phyloP scores from a whole-genome alignment of 768 basidiomycete genomes.

The Mycena latifolia region DNA sequence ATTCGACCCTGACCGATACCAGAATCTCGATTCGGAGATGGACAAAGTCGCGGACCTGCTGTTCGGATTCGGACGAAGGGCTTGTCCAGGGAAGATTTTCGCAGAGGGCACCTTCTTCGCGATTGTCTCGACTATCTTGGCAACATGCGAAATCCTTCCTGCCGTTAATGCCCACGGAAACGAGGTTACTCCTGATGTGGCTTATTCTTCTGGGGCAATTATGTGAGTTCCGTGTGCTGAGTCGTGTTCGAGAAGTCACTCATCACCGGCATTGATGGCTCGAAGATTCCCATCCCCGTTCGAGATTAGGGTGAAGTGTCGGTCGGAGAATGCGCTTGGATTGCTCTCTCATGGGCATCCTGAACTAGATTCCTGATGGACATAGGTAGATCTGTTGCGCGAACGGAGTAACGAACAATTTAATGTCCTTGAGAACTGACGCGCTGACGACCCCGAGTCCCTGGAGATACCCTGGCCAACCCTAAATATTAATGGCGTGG shows the following conservation, averaged over 20 bases:
- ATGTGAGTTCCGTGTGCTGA: not conserved
- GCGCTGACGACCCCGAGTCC: no score
- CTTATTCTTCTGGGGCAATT: not conserved
- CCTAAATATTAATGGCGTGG: no score
- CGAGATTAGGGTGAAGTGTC: not conserved
- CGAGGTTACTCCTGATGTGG: not conserved
- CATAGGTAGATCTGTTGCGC: no score
- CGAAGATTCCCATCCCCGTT: not conserved
- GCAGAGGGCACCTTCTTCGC: slow-evolving; percentile 9
- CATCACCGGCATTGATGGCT: not conserved
- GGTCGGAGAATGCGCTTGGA: not conserved
- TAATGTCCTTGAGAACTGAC: no score
- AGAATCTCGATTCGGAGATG: slow-evolving; percentile 14
- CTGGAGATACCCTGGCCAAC: no score
- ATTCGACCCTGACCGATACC: slow-evolving; percentile 17
- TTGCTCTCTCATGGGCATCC: no score
- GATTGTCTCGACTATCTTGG: not conserved
- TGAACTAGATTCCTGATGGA: no score
- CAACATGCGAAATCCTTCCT: slow-evolving; percentile 17
- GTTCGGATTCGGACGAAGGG: slow-evolving; percentile 12
- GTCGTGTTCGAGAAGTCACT: no score
- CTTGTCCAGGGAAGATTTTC: slow-evolving; percentile 8
- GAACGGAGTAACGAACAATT: no score
- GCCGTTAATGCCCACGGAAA: not conserved
- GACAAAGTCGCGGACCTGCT: not conserved